Evolutionary conservation across 257 asterid species (phyloP), one percentile per base, ranked within the genome.

Genomic region (Plantago major): DNA sequence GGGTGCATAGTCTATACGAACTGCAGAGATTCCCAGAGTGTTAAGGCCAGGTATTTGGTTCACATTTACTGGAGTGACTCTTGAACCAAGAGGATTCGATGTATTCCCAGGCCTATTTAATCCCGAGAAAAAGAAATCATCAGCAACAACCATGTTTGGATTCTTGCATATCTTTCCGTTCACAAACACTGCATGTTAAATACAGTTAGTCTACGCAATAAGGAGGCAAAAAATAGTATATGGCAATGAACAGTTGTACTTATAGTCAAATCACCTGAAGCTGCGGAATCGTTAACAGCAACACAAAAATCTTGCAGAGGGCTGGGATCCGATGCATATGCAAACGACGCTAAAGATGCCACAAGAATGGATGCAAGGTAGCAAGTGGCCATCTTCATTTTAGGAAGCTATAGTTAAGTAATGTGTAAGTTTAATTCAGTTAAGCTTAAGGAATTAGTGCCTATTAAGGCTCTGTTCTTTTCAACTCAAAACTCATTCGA

Each of bases 271-370:
- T 17, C 49, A 63, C 67, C 63, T 6, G 67, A 46, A 13, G 67
- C 58, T 6, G 56, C 9, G 12, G 66, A 15, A 33, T 70, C 75
- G 17, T 61, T 55, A 46, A 70, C 70, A 3, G 70, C 75, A 11
- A 70, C 75, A 11, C 76, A 71, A 14, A 71, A 71, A 59, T 71
- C 76, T 42, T 71, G 76, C 28, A 71, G 50, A 65, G 76, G 76
- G 58, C 65, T 54, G 6, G 53, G 54, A 42, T 71, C 76, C 4
- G 64, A 65, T 46, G 76, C 76, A 19, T 46, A 9, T n/a, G 37
- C 42, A 3, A 40, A 37, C 10, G 58, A 17, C 0, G 53, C 42
- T 40, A 44, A 52, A 64, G 40, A 33, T 26, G 51, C 68, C 9
- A 64, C n/a, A 49, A 55, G 59, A 28, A 51, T 40, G 48, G 60